A percentile compares a stretch with the other conserved stretches of the same genome.
Conservation (phyloP, 345 rosid genomes). For the Camelina sativa region DNA sequence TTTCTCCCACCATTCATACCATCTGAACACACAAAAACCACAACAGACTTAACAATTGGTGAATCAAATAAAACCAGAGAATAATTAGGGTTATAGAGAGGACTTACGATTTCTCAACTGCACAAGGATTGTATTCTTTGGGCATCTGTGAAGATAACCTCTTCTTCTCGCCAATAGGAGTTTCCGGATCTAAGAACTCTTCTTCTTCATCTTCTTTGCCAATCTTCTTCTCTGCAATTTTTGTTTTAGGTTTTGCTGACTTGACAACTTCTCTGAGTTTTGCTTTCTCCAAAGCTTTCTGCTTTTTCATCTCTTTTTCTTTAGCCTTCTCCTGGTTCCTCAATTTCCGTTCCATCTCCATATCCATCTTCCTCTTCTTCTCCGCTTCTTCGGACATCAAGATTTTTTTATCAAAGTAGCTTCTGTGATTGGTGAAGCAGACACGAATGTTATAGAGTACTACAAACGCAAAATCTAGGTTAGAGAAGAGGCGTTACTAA, state of each 20-base stretch:
- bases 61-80: no score
- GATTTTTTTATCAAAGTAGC: no score
- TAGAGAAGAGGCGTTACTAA: no score
- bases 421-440: no score
- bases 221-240: constrained; percentile 67
- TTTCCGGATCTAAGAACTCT: constrained; percentile 78
- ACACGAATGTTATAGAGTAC: no score
- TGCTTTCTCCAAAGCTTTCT: constrained; percentile 78
- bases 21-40: constrained; percentile 51
- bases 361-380: no score
- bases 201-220: constrained; percentile 58
- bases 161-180: constrained; percentile 81
- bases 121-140: constrained; percentile 76
- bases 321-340: constrained; percentile 48
- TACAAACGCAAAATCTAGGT: no score
- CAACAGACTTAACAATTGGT: background rate
- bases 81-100: background rate
- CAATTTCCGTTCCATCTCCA: no score
- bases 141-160: constrained; percentile 80
- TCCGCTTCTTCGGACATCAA: no score
- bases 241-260: constrained; percentile 57
- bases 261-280: constrained; percentile 62
- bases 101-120: constrained; percentile 86
- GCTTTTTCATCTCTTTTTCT: constrained; percentile 86
- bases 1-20: constrained; percentile 97